phyloP scores from a whole-genome alignment of 177 flowering plant genomes.

The Vitis hybrid region DNA sequence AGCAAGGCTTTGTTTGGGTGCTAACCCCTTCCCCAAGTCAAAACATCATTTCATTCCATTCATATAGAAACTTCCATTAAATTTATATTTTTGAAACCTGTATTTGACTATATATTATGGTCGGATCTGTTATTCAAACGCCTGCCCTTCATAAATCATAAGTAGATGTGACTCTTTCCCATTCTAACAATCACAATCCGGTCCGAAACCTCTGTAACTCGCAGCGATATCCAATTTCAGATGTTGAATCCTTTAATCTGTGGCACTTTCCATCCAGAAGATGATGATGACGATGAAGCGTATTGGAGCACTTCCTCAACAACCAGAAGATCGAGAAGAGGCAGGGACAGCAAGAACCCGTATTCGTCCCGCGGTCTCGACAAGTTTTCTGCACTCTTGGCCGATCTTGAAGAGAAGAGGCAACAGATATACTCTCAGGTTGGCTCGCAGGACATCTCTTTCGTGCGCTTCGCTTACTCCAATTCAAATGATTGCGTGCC shows the following conservation, averaged over 20 bases:
- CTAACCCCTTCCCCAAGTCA: slow-evolving; percentile 19
- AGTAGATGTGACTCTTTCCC: neutral
- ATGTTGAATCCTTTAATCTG: slow-evolving; percentile 41
- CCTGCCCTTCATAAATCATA: too few species aligned
- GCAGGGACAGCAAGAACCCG: slow-evolving; percentile 42
- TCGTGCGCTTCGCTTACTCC: slow-evolving; percentile 61
- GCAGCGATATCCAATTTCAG: neutral
- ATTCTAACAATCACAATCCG: neutral
- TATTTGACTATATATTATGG: neutral
- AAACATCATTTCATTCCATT: neutral
- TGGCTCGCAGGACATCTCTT: slow-evolving; percentile 38
- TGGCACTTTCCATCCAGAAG: slow-evolving; percentile 32
- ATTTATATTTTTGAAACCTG: neutral
- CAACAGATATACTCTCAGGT: slow-evolving; percentile 46
- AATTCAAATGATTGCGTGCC: slow-evolving; percentile 51
- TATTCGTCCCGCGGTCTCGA: slow-evolving; percentile 55
- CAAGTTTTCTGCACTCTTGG: slow-evolving; percentile 50
- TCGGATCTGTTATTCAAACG: neutral
- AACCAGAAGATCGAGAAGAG: slow-evolving; percentile 21
- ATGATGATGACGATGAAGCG: slow-evolving; percentile 23
- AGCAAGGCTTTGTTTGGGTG: too few species aligned
- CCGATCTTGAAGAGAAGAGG: slow-evolving; percentile 56
- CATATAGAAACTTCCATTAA: slow-evolving; percentile 6
- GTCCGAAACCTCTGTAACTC: neutral
- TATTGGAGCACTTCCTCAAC: slow-evolving; percentile 15